phyloP scores from a whole-genome alignment of 768 basidiomycete genomes.

The Agrocybe chaxingu region DNA sequence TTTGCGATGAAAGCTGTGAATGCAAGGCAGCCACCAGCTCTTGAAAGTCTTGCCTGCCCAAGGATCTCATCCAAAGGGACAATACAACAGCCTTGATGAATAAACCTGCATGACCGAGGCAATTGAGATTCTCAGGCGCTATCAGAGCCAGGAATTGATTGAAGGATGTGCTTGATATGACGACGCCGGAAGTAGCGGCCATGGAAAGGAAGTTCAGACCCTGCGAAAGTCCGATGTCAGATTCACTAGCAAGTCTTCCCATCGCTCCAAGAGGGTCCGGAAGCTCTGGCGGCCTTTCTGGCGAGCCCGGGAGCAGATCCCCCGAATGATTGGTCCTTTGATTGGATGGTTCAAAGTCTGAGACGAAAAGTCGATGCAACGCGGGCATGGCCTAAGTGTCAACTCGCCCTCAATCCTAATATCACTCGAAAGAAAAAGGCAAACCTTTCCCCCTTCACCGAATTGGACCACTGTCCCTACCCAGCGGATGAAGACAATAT shows the following conservation, averaged over 20 bases:
- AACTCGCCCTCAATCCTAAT: neutral
- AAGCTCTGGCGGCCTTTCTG: constrained; percentile 15
- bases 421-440: constrained; percentile 5
- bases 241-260: constrained; percentile 37
- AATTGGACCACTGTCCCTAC: constrained; percentile 40
- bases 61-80: constrained; percentile 59
- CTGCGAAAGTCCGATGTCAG: constrained; percentile 38
- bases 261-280: constrained; percentile 51
- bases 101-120: constrained; percentile 41
- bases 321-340: constrained; percentile 32
- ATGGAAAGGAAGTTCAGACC: constrained; percentile 59
- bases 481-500: constrained; percentile 59
- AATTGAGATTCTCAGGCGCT: constrained; percentile 28
- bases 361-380: constrained; percentile 54
- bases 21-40: constrained; percentile 47
- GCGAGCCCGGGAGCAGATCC: constrained; percentile 10
- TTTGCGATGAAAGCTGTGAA: constrained; percentile 33
- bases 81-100: constrained; percentile 52
- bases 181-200: constrained; percentile 62
- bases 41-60: constrained; percentile 60
- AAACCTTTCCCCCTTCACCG: constrained; percentile 37
- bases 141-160: constrained; percentile 42
- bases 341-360: constrained; percentile 43
- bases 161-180: constrained; percentile 53
- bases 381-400: constrained; percentile 45